Evolutionary conservation across 768 basidiomycete genomes (phyloP).

Genomic region (Imleria badia): DNA sequence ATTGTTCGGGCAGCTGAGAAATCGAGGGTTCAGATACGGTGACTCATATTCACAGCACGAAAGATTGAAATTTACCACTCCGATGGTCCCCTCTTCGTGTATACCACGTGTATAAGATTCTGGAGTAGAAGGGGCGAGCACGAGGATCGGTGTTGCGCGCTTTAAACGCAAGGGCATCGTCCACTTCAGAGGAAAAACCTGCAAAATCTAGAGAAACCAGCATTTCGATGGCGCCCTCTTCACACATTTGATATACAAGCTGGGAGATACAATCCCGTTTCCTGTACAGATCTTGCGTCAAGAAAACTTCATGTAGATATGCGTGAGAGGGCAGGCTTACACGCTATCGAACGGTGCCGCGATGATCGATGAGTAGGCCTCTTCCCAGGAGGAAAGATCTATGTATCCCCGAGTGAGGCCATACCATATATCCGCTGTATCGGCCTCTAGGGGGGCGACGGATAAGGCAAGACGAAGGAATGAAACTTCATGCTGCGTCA

Average conservation of each 20-base stretch:
- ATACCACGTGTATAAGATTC: constrained; percentile 95
- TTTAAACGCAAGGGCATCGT: constrained; percentile 86
- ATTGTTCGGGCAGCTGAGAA: constrained; percentile 80
- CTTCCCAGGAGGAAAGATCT: constrained; percentile 74
- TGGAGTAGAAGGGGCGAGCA: constrained; percentile 79
- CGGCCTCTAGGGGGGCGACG: constrained; percentile 50
- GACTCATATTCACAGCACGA: constrained; percentile 6
- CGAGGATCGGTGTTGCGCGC: constrained; percentile 92
- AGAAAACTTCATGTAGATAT: constrained; percentile 4
- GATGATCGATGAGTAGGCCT: constrained; percentile 82
- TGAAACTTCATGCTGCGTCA: constrained; percentile 60
- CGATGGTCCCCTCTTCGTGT: constrained; percentile 85
- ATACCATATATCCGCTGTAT: constrained; percentile 74
- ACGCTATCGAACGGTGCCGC: constrained; percentile 71
- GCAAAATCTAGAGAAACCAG: constrained; percentile 83
- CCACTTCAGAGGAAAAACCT: constrained; percentile 83
- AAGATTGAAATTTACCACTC: constrained; percentile 61
- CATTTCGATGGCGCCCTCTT: constrained; percentile 75
- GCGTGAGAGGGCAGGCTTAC: constrained; percentile 49
- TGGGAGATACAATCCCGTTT: constrained; percentile 80
- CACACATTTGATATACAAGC: constrained; percentile 91
- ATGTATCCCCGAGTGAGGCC: constrained; percentile 74
- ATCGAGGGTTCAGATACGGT: constrained; percentile 26
- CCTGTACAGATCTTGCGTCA: constrained; percentile 40
- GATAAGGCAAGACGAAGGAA: constrained; percentile 83